These are phyloP conservation scores for Paecilomyces variotii DNA, from an alignment of 2,329 filamentous ascomycete species.

Conservation along the genomic window DNA sequence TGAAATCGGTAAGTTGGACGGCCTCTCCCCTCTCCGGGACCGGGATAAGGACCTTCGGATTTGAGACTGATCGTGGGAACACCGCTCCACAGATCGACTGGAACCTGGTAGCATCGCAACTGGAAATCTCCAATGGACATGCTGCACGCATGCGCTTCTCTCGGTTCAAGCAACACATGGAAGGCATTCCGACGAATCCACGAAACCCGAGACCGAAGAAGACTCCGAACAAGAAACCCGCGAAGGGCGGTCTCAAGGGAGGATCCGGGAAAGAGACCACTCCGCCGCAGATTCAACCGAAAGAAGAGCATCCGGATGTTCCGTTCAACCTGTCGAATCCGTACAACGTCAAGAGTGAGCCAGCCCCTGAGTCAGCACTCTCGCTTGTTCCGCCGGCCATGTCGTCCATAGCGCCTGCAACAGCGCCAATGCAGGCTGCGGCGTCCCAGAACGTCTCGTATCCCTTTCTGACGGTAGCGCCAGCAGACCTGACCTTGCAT, in stretches of 20 bases:
- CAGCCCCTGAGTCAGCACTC: background rate
- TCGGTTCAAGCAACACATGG: constrained; percentile 47
- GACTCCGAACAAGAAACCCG: constrained; percentile 9
- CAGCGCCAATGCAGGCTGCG: background rate
- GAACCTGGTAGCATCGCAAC: constrained; percentile 41
- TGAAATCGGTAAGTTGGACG: constrained; percentile 39
- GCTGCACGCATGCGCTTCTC: constrained; percentile 51
- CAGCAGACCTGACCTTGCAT: constrained; percentile 12
- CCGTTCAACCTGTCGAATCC: background rate
- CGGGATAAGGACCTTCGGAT: background rate
- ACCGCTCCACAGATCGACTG: constrained; percentile 42
- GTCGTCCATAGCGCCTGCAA: constrained; percentile 5
- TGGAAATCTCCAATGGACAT: constrained; percentile 49
- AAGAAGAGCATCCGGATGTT: constrained; percentile 1
- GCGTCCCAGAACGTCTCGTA: constrained; percentile 5
- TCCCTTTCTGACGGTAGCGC: constrained; percentile 8
- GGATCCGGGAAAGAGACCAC: constrained; percentile 6
- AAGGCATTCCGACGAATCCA: constrained; percentile 28
- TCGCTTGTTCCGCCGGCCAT: constrained; percentile 5
- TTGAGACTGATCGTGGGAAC: background rate
- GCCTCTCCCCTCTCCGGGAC: constrained; percentile 1
- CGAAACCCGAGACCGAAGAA: constrained; percentile 19
- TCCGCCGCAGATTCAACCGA: constrained; percentile 3
- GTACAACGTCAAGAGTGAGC: constrained; percentile 1
- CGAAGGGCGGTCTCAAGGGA: constrained; percentile 10